Conservation (phyloP, 73 alveolate genomes). For the Paramecium pentaurelia region DNA sequence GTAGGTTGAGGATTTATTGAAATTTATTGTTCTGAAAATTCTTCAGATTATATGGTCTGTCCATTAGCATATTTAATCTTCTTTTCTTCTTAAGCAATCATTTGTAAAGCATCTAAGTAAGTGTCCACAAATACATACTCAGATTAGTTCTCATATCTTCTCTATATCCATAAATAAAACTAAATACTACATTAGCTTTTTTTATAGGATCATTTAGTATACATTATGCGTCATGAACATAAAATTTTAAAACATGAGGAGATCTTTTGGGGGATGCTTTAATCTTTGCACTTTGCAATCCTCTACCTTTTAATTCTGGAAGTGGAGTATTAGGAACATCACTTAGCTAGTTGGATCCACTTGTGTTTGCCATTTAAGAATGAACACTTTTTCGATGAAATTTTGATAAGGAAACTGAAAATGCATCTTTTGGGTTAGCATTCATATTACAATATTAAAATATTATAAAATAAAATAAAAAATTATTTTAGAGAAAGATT, state of each 20-base stretch:
- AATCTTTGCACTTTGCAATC: slow-evolving; percentile 30
- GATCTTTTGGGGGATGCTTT: slow-evolving; percentile 10
- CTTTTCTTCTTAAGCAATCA: slow-evolving; percentile 6
- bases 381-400: slow-evolving; percentile 15
- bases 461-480: not conserved
- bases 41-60: not conserved
- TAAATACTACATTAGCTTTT: not conserved
- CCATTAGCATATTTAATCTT: not conserved
- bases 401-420: slow-evolving; percentile 16
- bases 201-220: not conserved
- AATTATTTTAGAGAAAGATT: not conserved
- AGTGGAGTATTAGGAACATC: slow-evolving; percentile 20
- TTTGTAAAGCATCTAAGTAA: slow-evolving; percentile 22
- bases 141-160: not conserved
- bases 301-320: slow-evolving; percentile 15
- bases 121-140: slow-evolving; percentile 49
- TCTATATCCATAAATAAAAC: not conserved
- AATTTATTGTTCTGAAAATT: not conserved
- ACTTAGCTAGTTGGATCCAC: not conserved
- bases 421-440: not conserved
- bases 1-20: not conserved
- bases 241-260: not conserved
- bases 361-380: not conserved
- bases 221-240: slow-evolving; percentile 5
- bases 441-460: not conserved